phyloP scores from a whole-genome alignment of 2,329 filamentous ascomycete species.

The Apiospora malaysiana region DNA sequence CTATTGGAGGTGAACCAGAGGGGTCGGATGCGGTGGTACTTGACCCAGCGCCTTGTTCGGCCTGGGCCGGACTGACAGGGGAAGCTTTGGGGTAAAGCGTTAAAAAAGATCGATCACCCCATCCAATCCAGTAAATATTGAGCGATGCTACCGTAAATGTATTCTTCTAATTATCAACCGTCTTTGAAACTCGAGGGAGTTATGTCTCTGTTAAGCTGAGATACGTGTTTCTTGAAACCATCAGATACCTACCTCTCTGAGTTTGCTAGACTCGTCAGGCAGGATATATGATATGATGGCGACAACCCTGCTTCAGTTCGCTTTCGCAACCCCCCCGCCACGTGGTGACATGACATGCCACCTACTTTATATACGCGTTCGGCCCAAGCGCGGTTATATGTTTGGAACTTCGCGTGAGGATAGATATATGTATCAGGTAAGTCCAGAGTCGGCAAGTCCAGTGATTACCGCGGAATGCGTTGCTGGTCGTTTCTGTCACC shows the following conservation, averaged over 20 bases:
- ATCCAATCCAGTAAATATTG: neutral
- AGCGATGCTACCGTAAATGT: neutral
- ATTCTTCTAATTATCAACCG: neutral
- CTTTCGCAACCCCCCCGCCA: neutral
- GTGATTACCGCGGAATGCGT: conserved; percentile 9
- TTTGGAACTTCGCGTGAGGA: neutral
- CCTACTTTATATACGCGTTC: neutral
- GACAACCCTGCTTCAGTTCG: neutral
- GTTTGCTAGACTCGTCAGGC: too few relatives aligned
- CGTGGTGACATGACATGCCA: neutral
- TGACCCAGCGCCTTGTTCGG: neutral
- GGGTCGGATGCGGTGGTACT: neutral
- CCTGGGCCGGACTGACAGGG: neutral
- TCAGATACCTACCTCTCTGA: too few relatives aligned
- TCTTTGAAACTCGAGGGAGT: neutral
- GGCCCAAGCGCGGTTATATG: neutral
- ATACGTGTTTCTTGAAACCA: neutral
- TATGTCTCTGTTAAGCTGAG: neutral
- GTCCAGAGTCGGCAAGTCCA: neutral
- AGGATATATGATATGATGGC: too few relatives aligned
- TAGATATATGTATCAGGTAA: conserved; percentile 3
- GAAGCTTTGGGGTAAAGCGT: neutral
- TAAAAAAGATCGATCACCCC: neutral
- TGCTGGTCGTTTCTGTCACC: neutral
- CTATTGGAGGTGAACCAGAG: neutral